Evolutionary conservation across 2,329 filamentous ascomycete genomes (phyloP).

Genomic region (Malbranchea zuffiana): DNA sequence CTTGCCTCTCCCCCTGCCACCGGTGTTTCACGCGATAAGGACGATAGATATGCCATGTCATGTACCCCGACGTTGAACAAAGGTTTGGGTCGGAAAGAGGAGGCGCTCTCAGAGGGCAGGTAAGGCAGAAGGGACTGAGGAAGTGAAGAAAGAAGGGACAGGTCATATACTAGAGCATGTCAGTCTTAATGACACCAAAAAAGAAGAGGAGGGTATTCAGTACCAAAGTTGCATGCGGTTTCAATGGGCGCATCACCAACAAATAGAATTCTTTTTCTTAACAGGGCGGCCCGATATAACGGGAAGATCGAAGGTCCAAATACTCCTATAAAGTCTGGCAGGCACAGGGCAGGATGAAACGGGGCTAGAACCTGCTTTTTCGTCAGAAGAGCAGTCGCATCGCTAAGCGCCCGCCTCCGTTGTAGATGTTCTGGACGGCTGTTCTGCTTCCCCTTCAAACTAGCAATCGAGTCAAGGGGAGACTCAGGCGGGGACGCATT

Average conservation of each 20-base stretch:
- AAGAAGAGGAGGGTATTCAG: slow-evolving; percentile 11
- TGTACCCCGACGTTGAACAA: slow-evolving; percentile 92
- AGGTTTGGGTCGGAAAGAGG: slow-evolving; percentile 57
- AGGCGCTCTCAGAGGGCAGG: slow-evolving; percentile 51
- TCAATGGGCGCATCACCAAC: slow-evolving; percentile 79
- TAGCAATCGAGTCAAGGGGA: slow-evolving; percentile 43
- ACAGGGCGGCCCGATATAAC: slow-evolving; percentile 72
- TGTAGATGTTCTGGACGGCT: slow-evolving; percentile 39
- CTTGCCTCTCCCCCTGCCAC: slow-evolving; percentile 43
- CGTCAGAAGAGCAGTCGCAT: slow-evolving; percentile 31
- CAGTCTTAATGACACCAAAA: slow-evolving; percentile 16
- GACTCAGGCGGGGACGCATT: slow-evolving; percentile 33
- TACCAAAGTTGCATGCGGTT: slow-evolving; percentile 80
- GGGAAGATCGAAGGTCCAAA: slow-evolving; percentile 91
- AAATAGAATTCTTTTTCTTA: slow-evolving; percentile 80
- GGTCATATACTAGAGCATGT: slow-evolving; percentile 61
- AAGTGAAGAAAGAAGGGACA: slow-evolving; percentile 86
- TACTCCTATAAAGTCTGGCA: slow-evolving; percentile 63
- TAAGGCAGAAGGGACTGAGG: slow-evolving; percentile 61
- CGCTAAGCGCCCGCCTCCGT: slow-evolving; percentile 32
- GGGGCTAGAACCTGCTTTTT: slow-evolving; percentile 53
- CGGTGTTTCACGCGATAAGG: slow-evolving; percentile 44
- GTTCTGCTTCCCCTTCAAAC: slow-evolving; percentile 39
- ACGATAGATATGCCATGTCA: slow-evolving; percentile 71
- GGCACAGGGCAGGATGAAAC: slow-evolving; percentile 77